Percentiles rank a stretch among this genome's conserved stretches.
Evolutionary conservation across 352 stramenopile genomes (phyloP).

Genomic region (Phytopythium sindhum): DNA sequence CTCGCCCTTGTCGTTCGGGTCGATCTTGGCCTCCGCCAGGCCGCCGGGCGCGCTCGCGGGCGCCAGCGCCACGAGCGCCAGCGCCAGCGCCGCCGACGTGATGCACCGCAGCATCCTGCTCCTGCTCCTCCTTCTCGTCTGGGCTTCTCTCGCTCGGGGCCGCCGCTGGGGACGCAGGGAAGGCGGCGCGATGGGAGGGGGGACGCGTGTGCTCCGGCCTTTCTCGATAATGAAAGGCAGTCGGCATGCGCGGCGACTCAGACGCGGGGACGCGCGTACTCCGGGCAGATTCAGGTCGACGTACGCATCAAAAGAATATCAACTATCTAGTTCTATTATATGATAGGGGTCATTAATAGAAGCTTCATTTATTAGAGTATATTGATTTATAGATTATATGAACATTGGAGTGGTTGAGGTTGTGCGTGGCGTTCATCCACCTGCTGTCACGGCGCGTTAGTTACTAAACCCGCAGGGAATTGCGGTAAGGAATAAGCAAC

Average conservation of each 20-base stretch:
- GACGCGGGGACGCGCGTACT: neutral
- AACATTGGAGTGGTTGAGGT: neutral
- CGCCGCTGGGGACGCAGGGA: too few relatives aligned
- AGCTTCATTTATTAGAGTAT: neutral
- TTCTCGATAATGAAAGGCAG: neutral
- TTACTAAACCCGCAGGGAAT: too few relatives aligned
- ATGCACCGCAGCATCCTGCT: constrained; percentile 17
- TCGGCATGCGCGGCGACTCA: neutral
- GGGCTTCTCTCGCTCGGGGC: too few relatives aligned
- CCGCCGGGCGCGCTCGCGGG: constrained; percentile 10
- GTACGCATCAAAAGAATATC: neutral
- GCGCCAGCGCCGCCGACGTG: constrained; percentile 11
- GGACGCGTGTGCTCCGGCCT: neutral
- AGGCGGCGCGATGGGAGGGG: neutral
- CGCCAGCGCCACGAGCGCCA: constrained; percentile 2
- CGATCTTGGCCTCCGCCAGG: constrained; percentile 30
- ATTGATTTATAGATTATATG: neutral
- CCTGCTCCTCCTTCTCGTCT: neutral
- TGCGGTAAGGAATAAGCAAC: neutral
- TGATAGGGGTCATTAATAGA: neutral
- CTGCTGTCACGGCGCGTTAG: too few relatives aligned
- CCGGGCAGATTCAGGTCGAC: neutral
- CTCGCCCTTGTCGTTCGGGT: constrained; percentile 73
- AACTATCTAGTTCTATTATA: neutral
- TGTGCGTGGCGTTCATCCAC: neutral